Evolutionary conservation across 2,329 filamentous ascomycete species (phyloP).

Genomic region (Claviceps sp.): DNA sequence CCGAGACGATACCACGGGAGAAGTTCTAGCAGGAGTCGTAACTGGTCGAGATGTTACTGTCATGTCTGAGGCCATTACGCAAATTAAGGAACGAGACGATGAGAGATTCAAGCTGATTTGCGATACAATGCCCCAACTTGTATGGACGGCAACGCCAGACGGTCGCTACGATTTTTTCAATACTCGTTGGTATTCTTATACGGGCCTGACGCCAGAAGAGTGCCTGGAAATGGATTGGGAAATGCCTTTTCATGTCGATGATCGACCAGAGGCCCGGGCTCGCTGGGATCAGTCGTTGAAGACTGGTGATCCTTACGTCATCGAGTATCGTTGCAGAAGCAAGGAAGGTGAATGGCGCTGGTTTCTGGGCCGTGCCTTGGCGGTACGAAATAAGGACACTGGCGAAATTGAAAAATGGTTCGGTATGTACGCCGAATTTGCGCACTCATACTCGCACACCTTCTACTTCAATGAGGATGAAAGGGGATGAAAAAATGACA

Average conservation of each 20-base stretch:
- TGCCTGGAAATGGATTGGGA: conserved; percentile 51
- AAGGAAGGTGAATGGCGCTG: conserved; percentile 61
- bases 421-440: conserved; percentile 26
- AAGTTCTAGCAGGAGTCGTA: conserved; percentile 61
- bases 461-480: no score
- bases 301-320: conserved; percentile 56
- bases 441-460: no score
- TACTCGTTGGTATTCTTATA: conserved; percentile 68
- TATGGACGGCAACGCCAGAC: conserved; percentile 60
- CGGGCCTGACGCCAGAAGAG: conserved; percentile 48
- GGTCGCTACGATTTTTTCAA: conserved; percentile 63
- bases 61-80: conserved; percentile 54
- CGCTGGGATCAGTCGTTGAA: conserved; percentile 49
- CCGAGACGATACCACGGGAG: conserved; percentile 50
- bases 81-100: conserved; percentile 58
- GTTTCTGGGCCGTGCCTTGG: conserved; percentile 63
- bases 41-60: conserved; percentile 60
- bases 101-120: conserved; percentile 63
- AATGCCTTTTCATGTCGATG: conserved; percentile 56
- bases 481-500: neutral
- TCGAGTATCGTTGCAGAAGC: conserved; percentile 57
- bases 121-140: conserved; percentile 57
- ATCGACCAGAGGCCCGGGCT: conserved; percentile 40
- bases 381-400: conserved; percentile 50
- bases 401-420: conserved; percentile 68